Conservation (phyloP, 768 basidiomycete genomes). For the Jaapia argillacea region DNA sequence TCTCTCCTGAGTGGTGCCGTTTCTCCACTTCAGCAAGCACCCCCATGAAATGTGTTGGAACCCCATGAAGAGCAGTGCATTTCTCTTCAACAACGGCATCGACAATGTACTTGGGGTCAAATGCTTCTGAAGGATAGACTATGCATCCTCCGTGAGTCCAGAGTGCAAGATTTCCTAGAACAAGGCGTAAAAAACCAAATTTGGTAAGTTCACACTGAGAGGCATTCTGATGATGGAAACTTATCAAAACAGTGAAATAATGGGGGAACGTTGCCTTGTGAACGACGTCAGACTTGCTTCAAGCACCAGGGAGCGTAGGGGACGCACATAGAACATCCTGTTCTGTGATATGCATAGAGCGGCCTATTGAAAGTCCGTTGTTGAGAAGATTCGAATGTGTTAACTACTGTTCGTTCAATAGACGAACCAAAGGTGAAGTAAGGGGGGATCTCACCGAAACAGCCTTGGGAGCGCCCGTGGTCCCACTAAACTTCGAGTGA, state of each 20-base stretch:
- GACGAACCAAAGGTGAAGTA: background rate
- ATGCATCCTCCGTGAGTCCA: conserved; percentile 68
- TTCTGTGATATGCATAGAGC: conserved; percentile 58
- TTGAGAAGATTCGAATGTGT: conserved; percentile 76
- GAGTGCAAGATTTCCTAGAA: conserved; percentile 72
- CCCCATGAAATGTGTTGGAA: conserved; percentile 79
- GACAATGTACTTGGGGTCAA: conserved; percentile 55
- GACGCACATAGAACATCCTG: conserved; percentile 60
- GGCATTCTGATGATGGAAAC: conserved; percentile 26
- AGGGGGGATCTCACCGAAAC: conserved; percentile 48
- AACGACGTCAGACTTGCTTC: conserved; percentile 4
- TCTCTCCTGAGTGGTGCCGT: conserved; percentile 33
- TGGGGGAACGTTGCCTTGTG: conserved; percentile 70
- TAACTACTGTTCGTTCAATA: conserved; percentile 46
- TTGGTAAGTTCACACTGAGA: conserved; percentile 7
- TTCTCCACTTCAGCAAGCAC: conserved; percentile 59
- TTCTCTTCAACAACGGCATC: conserved; percentile 57
- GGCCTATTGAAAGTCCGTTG: conserved; percentile 61
- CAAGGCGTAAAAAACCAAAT: conserved; percentile 40
- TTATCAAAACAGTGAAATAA: conserved; percentile 87
- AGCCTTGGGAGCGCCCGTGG: conserved; percentile 75
- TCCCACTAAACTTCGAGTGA: conserved; percentile 40
- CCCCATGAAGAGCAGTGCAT: conserved; percentile 76
- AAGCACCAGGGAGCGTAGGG: background rate
- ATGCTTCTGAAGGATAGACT: conserved; percentile 65